Evolutionary conservation across 169 alveolate genomes (phyloP).

Genomic region (Haemoproteus tartakovskyi): DNA sequence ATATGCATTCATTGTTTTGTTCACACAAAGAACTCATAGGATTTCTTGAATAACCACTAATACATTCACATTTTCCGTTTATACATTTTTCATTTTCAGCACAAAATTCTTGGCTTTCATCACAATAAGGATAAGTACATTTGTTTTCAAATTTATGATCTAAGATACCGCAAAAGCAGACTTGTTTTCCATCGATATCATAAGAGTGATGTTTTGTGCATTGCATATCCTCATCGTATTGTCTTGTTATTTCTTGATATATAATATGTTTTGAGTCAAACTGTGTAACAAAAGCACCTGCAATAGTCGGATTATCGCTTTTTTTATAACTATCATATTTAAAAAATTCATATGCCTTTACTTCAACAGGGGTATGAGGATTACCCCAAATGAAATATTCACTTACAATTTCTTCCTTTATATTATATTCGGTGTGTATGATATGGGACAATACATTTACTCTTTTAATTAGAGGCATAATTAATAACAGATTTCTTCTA

Average conservation of each 20-base stretch:
- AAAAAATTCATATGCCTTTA: conserved; percentile 20
- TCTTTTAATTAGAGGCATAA: conserved; percentile 40
- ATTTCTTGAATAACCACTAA: conserved; percentile 57
- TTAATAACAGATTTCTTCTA: conserved; percentile 13
- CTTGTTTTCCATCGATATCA: conserved; percentile 9
- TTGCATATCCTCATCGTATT: neutral
- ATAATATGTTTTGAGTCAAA: conserved; percentile 8
- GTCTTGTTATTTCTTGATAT: conserved; percentile 1
- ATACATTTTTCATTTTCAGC: conserved; percentile 46
- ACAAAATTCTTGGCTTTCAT: conserved; percentile 23
- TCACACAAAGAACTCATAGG: conserved; percentile 64
- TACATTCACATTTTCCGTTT: conserved; percentile 50
- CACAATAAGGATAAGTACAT: conserved; percentile 56
- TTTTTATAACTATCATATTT: conserved; percentile 36
- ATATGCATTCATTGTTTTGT: conserved; percentile 48
- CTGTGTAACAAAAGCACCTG: conserved; percentile 40
- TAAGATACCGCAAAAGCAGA: conserved; percentile 36
- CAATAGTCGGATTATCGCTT: conserved; percentile 22
- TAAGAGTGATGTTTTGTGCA: conserved; percentile 20
- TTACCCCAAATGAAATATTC: conserved; percentile 58
- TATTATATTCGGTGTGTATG: conserved; percentile 50
- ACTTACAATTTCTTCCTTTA: conserved; percentile 55
- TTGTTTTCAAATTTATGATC: neutral
- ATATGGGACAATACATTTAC: conserved; percentile 39
- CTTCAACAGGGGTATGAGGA: conserved; percentile 50